These are phyloP conservation scores for Fusarium sp. DNA, from an alignment of 2,329 filamentous ascomycete genomes.

Conservation along the genomic window DNA sequence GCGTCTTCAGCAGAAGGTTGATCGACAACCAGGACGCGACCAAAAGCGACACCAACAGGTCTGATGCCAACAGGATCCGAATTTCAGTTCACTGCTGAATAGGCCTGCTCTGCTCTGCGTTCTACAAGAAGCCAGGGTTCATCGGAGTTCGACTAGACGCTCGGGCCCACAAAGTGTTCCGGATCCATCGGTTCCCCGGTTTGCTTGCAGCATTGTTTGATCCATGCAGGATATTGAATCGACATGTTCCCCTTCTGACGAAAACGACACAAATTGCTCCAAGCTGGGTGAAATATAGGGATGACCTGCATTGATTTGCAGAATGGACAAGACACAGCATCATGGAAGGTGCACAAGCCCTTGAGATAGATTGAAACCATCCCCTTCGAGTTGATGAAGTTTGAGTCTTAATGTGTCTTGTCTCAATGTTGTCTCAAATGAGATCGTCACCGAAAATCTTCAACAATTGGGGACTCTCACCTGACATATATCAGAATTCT, in stretches of 20 bases:
- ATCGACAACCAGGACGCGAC: constrained; percentile 26
- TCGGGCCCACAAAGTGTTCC: constrained; percentile 36
- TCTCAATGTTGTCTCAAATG: constrained; percentile 8
- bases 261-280: neutral
- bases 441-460: constrained; percentile 9
- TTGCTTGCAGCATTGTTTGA: constrained; percentile 31
- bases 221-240: constrained; percentile 10
- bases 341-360: neutral
- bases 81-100: constrained; percentile 7
- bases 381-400: neutral
- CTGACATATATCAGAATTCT: constrained; percentile 6
- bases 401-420: neutral
- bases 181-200: constrained; percentile 38
- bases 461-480: constrained; percentile 1
- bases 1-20: constrained; percentile 11
- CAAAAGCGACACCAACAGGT: constrained; percentile 7
- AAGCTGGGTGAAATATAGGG: neutral
- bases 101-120: neutral
- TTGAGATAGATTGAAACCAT: neutral
- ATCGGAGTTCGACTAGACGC: constrained; percentile 24
- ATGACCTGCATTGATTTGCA: neutral
- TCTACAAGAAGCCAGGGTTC: constrained; percentile 16
- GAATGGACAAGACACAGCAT: neutral
- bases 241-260: neutral
- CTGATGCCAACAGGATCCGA: constrained; percentile 18